Evolutionary conservation across 257 asterid genomes (phyloP), one percentile per base, ranked within the genome.

Genomic region (Sherardia arvensis): DNA sequence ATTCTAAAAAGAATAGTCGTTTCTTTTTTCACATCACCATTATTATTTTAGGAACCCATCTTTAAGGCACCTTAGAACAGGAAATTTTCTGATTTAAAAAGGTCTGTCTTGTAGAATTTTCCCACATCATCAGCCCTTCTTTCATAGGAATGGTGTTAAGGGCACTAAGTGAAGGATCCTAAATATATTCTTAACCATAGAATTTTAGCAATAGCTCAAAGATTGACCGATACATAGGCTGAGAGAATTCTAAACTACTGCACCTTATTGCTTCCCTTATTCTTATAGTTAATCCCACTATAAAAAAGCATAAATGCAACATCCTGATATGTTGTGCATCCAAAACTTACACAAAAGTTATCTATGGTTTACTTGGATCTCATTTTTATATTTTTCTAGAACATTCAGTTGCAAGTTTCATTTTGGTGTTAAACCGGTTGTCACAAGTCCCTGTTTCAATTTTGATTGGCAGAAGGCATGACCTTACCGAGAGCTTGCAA

Each of bases 391-490:
- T 20, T 51, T 51, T 59, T 53, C 27, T 34, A n/a, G 29, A n/a
- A 43, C 8, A 4, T 10, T 20, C 8, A 6, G 15, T n/a, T 33
- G 7, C 38, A 49, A 47, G 7, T 12, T 49, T 15, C 26, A 65
- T n/a, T 5, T 17, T 53, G 55, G 66, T n/a, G 58, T 72, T 66
- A 14, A 51, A 12, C 0, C 36, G 3, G 21, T 5, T 10, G 22
- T 33, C 43, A 57, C 45, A 51, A 29, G 28, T 68, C 53, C 34
- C 3, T 10, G 28, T 48, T 29, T 65, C 8, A 51, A 36, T 58
- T 63, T 18, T 64, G 67, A 34, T 43, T 62, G 62, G 53, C 83
- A 86, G 95, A 84, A 77, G 95, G 69, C 85, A 82, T 66, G 91
- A 86, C 74, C 76, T 84, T 26, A 78, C 83, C 17, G 81, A 80